Percentiles rank a stretch among this genome's conserved stretches.
Conservation (phyloP, 2,329 filamentous ascomycete species). For the Fusarium tjaetaba region DNA sequence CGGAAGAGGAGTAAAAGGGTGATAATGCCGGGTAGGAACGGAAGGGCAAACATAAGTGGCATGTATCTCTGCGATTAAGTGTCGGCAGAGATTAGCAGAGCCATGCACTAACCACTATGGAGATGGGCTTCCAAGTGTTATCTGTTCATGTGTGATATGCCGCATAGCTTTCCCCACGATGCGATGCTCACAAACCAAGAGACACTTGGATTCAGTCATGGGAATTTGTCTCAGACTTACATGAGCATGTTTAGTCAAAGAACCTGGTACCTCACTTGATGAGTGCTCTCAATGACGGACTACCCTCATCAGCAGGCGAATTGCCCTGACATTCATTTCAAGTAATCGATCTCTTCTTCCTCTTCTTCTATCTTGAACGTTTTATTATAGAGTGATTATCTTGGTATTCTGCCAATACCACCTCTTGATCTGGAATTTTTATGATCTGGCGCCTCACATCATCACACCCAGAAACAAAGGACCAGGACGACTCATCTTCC, state of each 20-base stretch:
- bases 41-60: constrained; percentile 10
- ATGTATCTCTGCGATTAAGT: neutral
- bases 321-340: neutral
- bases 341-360: neutral
- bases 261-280: neutral
- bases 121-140: neutral
- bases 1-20: neutral
- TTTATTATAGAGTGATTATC: neutral
- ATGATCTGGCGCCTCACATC: neutral
- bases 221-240: neutral
- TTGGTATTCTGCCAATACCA: neutral
- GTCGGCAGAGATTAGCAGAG: neutral
- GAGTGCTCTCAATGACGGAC: neutral
- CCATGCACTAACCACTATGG: neutral
- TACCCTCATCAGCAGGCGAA: neutral
- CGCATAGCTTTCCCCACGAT: constrained; percentile 1
- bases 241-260: neutral
- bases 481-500: constrained; percentile 10
- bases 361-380: neutral
- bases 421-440: neutral
- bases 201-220: neutral
- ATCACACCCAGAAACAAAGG: constrained; percentile 7
- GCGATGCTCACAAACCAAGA: constrained; percentile 5
- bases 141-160: constrained; percentile 30
- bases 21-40: constrained; percentile 22